These are phyloP conservation scores for Citrus cavaleriei DNA, from an alignment of 345 rosid genomes.

Conservation along the genomic window DNA sequence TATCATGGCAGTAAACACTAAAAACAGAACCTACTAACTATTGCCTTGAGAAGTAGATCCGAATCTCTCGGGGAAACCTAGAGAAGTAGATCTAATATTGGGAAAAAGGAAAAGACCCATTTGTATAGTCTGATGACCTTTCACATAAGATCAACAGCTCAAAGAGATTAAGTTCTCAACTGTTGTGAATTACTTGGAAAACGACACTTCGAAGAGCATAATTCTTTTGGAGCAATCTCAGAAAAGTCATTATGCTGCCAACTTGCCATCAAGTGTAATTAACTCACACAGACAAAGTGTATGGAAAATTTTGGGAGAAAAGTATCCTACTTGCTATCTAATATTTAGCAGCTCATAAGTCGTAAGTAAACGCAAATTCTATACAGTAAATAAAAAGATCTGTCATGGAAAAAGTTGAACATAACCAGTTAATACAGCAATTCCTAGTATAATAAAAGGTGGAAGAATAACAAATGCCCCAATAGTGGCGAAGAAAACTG, in stretches of 20 bases:
- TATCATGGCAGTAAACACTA: neutral
- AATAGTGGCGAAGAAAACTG: conserved; percentile 79
- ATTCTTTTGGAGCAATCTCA: neutral
- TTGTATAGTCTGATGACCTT: neutral
- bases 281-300: neutral
- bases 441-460: conserved; percentile 62
- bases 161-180: neutral
- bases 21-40: neutral
- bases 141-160: neutral
- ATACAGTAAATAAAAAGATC: neutral
- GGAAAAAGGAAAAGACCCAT: neutral
- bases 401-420: conserved; percentile 86
- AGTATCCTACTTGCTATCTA: neutral
- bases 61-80: neutral
- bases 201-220: neutral
- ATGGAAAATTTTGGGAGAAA: neutral
- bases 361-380: neutral
- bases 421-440: conserved; percentile 77
- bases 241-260: neutral
- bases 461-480: conserved; percentile 89
- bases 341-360: neutral
- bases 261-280: neutral
- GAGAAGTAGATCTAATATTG: no score
- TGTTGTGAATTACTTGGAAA: neutral
- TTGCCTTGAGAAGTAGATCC: neutral